Evolutionary conservation across 768 basidiomycete genomes (phyloP).

Genomic region (Leccinum imitatum): DNA sequence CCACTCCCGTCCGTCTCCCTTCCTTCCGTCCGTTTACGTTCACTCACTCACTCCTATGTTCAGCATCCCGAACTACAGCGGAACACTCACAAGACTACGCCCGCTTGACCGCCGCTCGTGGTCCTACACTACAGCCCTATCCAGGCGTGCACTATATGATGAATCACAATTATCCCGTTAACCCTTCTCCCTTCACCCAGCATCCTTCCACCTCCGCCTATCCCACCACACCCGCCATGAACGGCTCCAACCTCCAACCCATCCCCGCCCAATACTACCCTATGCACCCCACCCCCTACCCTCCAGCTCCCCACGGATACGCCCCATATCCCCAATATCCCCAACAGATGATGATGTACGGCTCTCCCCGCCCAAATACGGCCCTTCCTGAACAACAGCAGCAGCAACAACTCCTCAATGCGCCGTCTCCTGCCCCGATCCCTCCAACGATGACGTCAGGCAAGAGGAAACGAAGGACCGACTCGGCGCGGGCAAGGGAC

Average conservation of each 20-base stretch:
- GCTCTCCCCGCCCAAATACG: constrained; percentile 38
- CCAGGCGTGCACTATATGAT: constrained; percentile 58
- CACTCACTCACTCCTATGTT: constrained; percentile 9
- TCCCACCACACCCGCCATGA: constrained; percentile 32
- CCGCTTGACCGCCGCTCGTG: constrained; percentile 39
- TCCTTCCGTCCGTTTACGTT: not conserved
- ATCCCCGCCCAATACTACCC: constrained; percentile 54
- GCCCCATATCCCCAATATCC: constrained; percentile 58
- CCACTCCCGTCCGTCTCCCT: constrained; percentile 19
- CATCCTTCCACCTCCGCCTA: constrained; percentile 40
- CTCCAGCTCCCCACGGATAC: constrained; percentile 39
- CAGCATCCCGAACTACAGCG: constrained; percentile 19
- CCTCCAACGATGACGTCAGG: constrained; percentile 34
- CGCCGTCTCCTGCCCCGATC: constrained; percentile 34
- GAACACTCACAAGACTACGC: constrained; percentile 27
- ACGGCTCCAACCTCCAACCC: constrained; percentile 40
- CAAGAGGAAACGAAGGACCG: constrained; percentile 67
- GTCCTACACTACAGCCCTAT: constrained; percentile 51
- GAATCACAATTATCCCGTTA: constrained; percentile 69
- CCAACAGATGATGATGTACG: constrained; percentile 70
- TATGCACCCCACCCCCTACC: constrained; percentile 55
- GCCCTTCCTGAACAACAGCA: constrained; percentile 36
- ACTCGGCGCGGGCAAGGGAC: constrained; percentile 40
- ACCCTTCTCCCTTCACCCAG: constrained; percentile 51
- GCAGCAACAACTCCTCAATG: constrained; percentile 33